Base-by-base conservation (phyloP, 441 rosid species). In the Sinapis alba region DNA sequence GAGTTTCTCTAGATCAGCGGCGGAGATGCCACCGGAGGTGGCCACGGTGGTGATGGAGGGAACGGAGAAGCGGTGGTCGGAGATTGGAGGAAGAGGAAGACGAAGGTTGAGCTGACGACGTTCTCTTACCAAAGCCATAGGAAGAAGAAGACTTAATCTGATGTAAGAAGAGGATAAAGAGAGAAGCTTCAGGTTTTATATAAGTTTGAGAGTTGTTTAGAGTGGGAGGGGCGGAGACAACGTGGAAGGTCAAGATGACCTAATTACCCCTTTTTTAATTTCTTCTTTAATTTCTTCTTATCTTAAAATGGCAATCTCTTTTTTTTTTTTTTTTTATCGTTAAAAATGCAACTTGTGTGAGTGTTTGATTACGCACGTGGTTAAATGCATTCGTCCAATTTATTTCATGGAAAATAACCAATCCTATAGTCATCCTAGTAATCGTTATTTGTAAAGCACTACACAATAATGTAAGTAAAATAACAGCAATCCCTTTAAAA, bases 41-140 rank as follows among this genome's bases (percentile, higher is more conserved):
- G 75, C 12, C 6, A 72, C 11, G 7, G 68, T 10, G 13, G 85
- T 43, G 76, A 65, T 15, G 83, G 87, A 79, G 1, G 93, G 82
- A 12, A 79, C 65, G 23, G 92, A 87, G 77, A 90, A 89, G 59
- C 90, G 84, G 71, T 91, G 88, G 5, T 88, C 93, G 45, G 97
- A 76, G 19, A 70, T 65, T 0, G 90, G 95, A 3, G 93, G 89
- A 2, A 90, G 76, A 2, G 96, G 96, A 23, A 94, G 97, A 43
- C 94, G 91, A 74, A 94, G 97, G 53, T 88, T 94, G 21, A 94
- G 69, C 75, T 88, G 98, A 21, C 94, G 93, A 77, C 98, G 98
- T 3, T 88, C 87, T 7, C 97, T 86, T 34, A 90, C 97, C 0
- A 88, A 11, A 8, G 97, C 97, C 98, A 94, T 93, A 0, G 12